Conservation (phyloP, 495 filamentous ascomycete genomes). For the Tricharina praecox region DNA sequence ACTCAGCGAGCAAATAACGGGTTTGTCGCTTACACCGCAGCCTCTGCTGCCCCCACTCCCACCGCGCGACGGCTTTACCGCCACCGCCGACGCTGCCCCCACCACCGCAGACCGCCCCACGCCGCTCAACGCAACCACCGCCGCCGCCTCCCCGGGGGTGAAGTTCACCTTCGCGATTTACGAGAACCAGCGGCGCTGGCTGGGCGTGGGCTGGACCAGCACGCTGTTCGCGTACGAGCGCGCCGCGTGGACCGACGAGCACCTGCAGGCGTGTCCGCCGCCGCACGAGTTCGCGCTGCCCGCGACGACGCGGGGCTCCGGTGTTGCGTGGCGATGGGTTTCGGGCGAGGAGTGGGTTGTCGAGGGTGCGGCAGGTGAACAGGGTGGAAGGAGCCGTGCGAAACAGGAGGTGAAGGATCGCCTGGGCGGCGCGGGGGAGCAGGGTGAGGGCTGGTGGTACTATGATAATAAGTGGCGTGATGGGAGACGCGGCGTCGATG, state of each 20-base stretch:
- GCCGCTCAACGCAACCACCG: slow-evolving; percentile 7
- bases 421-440: slow-evolving; percentile 30
- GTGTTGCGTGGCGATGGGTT: slow-evolving; percentile 79
- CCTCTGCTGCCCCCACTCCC: slow-evolving; percentile 22
- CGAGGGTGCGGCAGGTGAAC: slow-evolving; percentile 39
- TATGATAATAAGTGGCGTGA: slow-evolving; percentile 99
- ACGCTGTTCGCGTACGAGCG: slow-evolving; percentile 80
- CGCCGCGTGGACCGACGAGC: slow-evolving; percentile 86
- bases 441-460: slow-evolving; percentile 79
- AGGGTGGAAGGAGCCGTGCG: background rate
- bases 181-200: slow-evolving; percentile 92
- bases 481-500: slow-evolving; percentile 69
- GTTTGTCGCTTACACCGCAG: slow-evolving; percentile 47
- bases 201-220: slow-evolving; percentile 87
- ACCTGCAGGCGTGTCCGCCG: slow-evolving; percentile 59
- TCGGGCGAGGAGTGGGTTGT: slow-evolving; percentile 70
- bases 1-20: slow-evolving; percentile 52
- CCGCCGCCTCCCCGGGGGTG: slow-evolving; percentile 43
- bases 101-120: too few relatives aligned
- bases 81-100: slow-evolving; percentile 13
- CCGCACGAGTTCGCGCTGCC: slow-evolving; percentile 76
- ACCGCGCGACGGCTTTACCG: slow-evolving; percentile 7
- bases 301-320: slow-evolving; percentile 58
- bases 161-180: slow-evolving; percentile 91
- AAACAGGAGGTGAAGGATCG: slow-evolving; percentile 32